Conservation (phyloP, 768 basidiomycete species). For the Mrakia gelida region DNA sequence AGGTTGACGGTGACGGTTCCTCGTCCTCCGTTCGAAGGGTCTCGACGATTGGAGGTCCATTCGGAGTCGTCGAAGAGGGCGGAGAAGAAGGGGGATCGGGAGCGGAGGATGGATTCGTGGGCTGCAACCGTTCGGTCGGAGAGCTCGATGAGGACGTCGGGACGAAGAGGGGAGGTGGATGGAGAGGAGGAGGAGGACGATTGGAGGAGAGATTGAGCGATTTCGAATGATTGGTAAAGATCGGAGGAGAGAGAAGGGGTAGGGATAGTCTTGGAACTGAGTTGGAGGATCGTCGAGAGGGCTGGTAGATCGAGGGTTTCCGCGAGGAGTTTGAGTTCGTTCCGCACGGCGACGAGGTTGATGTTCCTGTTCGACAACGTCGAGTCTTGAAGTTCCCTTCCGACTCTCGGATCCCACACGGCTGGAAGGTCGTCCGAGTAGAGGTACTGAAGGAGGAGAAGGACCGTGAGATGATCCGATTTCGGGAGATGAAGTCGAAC, state of each 20-base stretch:
- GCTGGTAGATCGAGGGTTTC: constrained; percentile 56
- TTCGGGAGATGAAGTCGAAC: constrained; percentile 48
- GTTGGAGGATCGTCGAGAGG: constrained; percentile 57
- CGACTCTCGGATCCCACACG: constrained; percentile 75
- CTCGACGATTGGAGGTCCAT: constrained; percentile 69
- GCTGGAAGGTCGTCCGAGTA: constrained; percentile 80
- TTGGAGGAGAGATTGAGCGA: constrained; percentile 33
- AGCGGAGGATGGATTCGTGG: constrained; percentile 72
- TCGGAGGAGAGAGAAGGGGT: constrained; percentile 53
- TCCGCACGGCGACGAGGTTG: constrained; percentile 53
- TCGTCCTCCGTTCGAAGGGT: constrained; percentile 45
- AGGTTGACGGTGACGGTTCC: constrained; percentile 60
- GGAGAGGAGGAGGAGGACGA: background rate
- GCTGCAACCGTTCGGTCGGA: constrained; percentile 60
- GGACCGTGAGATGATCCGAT: constrained; percentile 61
- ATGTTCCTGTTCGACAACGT: constrained; percentile 44
- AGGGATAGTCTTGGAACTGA: constrained; percentile 57
- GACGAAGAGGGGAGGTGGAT: constrained; percentile 4
- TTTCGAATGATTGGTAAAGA: constrained; percentile 53
- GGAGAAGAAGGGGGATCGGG: constrained; percentile 76
- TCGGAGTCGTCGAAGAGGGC: constrained; percentile 74
- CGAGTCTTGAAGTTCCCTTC: constrained; percentile 47
- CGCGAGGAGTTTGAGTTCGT: constrained; percentile 61
- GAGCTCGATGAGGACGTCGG: constrained; percentile 67
- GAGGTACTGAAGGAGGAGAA: constrained; percentile 77